Evolutionary conservation across 352 stramenopile genomes (phyloP).

Genomic region (Phytophthora sp.): DNA sequence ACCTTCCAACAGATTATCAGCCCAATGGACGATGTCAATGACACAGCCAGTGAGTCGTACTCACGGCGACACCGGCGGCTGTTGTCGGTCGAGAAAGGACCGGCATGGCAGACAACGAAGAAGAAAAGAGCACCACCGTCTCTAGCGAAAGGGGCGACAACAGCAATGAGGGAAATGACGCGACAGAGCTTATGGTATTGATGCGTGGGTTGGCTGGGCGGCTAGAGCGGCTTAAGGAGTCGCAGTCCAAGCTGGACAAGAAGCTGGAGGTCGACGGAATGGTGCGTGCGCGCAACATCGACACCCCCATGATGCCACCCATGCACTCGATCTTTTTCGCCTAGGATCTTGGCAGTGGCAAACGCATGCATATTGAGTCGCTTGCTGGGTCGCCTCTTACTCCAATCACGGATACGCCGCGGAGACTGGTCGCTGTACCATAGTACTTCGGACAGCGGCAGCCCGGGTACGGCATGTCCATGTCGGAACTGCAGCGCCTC

Average conservation of each 20-base stretch:
- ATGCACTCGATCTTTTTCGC: background rate
- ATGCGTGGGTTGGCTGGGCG: background rate
- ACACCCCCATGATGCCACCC: background rate
- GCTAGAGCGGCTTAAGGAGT: background rate
- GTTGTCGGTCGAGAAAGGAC: background rate
- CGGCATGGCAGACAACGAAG: background rate
- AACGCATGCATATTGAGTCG: background rate
- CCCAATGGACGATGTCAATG: no score
- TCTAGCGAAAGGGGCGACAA: background rate
- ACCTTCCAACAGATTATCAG: no score
- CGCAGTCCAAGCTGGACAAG: background rate
- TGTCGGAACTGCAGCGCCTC: background rate
- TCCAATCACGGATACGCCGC: background rate
- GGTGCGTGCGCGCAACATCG: background rate
- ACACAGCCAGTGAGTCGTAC: no score
- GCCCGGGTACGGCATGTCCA: background rate
- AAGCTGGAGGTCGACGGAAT: background rate
- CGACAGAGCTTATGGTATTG: background rate
- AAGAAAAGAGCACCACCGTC: background rate
- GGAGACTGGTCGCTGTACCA: background rate
- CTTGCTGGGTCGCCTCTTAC: background rate
- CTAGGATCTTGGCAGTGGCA: background rate
- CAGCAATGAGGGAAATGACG: background rate
- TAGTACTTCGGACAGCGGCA: background rate
- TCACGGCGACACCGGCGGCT: background rate